Conservation (phyloP, 345 rosid species). For the Murraya koenigii region DNA sequence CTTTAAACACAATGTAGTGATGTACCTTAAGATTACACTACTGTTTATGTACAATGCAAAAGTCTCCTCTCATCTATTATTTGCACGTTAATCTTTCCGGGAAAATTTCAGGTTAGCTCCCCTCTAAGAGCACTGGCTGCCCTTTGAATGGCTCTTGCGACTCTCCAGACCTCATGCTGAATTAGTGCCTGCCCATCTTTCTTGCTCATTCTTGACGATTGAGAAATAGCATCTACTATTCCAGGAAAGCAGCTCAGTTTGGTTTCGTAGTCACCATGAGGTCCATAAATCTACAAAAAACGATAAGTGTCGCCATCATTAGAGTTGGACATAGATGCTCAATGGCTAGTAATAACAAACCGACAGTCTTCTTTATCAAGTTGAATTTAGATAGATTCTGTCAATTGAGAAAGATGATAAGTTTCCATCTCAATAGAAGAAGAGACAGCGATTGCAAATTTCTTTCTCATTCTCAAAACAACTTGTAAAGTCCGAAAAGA, state of each 20-base stretch:
- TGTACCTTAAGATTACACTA: neutral
- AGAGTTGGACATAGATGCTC: neutral
- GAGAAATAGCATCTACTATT: constrained; percentile 63
- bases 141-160: constrained; percentile 79
- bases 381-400: neutral
- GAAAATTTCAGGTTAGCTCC: constrained; percentile 28
- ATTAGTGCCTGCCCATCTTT: constrained; percentile 28
- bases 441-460: neutral
- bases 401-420: neutral
- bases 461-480: neutral
- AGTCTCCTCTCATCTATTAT: neutral
- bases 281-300: constrained; percentile 70
- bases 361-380: neutral
- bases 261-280: constrained; percentile 47
- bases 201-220: constrained; percentile 11
- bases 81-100: neutral
- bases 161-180: constrained; percentile 89
- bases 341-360: neutral
- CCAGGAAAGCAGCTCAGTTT: constrained; percentile 76
- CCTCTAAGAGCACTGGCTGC: constrained; percentile 78
- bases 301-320: neutral
- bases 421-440: too few species aligned
- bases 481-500: neutral
- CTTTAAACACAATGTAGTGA: neutral
- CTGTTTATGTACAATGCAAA: neutral